Evolutionary conservation across 2,329 filamentous ascomycete genomes (phyloP), one percentile per base, ranked within the genome.

Genomic region (Diaporthe amygdali): DNA sequence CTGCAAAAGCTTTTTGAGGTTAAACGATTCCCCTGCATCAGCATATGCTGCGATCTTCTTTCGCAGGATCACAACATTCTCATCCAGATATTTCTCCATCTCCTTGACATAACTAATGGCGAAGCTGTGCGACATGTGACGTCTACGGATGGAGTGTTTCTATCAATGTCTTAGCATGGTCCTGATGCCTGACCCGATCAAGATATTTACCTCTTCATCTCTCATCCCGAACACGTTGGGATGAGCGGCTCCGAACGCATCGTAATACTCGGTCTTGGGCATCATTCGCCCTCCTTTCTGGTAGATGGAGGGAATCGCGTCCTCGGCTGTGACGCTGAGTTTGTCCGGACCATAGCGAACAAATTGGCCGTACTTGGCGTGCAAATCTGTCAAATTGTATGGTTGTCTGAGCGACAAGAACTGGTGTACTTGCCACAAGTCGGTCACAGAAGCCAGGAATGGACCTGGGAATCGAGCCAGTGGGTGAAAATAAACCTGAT

Each of bases 221-320:
- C 59, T 47, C 74, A 76, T 80, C 2, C 79, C 79, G 71, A 81
- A 81, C 0, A 81, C 73, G 71, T 81, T 81, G 1, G 80, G 78
- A 68, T 77, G 75, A 9, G 74, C 71, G 1, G 77, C 74, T 2
- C 75, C 76, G 63, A 76, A 82, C 2, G 76, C 80, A 74, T 81
- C 78, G 63, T 81, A 81, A 66, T 81, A 80, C 47, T 80, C 76
- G 0, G 77, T 80, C 72, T 81, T 81, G 3, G 77, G 78, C 76
- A 81, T 78, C 17, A 54, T 66, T 12, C 73, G 70, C 6, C 74
- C 76, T 54, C 75, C 74, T 44, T 76, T 77, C 49, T 80, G 76
- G 56, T 79, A 80, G 9, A 81, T 75, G 4, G 71, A 25, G 41
- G 75, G 73, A 27, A 81, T 76, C 2, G 78, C 76, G 34, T 76